Base-by-base conservation (phyloP, 257 asterid genomes). In the Handroanthus guayacan region DNA sequence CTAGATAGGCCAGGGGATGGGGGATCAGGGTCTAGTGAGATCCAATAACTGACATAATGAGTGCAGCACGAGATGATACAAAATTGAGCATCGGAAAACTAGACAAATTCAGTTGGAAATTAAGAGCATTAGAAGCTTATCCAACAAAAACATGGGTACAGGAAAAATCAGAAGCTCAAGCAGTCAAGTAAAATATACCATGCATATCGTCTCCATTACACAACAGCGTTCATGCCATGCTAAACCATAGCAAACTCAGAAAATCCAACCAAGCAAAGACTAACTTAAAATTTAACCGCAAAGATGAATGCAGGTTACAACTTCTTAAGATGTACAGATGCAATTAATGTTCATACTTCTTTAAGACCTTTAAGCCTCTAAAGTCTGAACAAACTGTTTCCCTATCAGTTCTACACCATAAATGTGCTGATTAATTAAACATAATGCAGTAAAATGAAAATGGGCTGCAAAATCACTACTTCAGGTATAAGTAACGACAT, bases 391-490 rank as follows among this genome's bases (percentile, higher is more conserved):
- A 10, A 47, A 25, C 5, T 13, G 3, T 50, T 66, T 48, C 61
- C 17, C 11, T 45, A 67, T 5, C 16, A 41, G 14, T 44, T 41
- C 37, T 67, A 44, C 13, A 44, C 11, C n/a, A 6, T 36, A n/a
- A 10, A 44, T 38, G 31, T 3, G 41, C 78, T 67, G 39, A 20
- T 34, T 43, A 17, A 8, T 12, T 55, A 72, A 44, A 58, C 58
- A 60, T 62, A 41, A 60, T 58, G 37, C 48, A 58, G 7, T 43
- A 34, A 6, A 61, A 38, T 39, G 39, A 54, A 37, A 71, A 18
- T 43, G 58, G 13, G 8, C 16, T 20, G 66, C 76, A 72, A 57
- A 70, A 38, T 56, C 60, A 72, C 44, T 58, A 72, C 69, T 17
- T 14, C 47, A 34, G 34, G 38, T 13, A 60, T 41, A n/a, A 44